Evolutionary conservation across 2,329 filamentous ascomycete species (phyloP), one percentile per base, ranked within the genome.

Genomic region (Daldinia sp.): DNA sequence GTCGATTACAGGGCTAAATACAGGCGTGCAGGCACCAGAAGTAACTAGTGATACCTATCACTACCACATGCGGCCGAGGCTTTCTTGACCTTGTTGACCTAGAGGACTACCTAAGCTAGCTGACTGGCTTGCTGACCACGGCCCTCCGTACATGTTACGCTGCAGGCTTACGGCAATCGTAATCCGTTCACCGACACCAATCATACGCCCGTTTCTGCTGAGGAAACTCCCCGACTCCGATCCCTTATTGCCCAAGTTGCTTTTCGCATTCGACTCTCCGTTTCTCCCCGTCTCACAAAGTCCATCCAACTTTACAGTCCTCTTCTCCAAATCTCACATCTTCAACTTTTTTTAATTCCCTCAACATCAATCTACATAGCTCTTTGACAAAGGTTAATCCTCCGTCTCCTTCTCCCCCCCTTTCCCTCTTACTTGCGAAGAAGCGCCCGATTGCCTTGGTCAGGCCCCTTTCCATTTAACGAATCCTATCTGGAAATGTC

Each of bases 391-490:
- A 39, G 41, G 30, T 23, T 23, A 34, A 50, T 34, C 47, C 30
- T 21, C 19, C 29, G 6, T 15, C 23, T 27, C 37, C 55, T 37
- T 39, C 58, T 55, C 58, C 60, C 63, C 62, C 53, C 67, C 70
- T 55, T 37, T 39, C 35, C 32, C 52, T 51, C 21, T n/a, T 67
- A 67, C 66, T 75, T 76, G 92, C 92, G 86, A 94, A 86, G 92
- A 93, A 93, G 91, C 92, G 89, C 82, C 88, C 86, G 88, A 82
- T 82, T 91, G 92, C 94, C 94, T 97, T 96, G 94, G 94, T 98
- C 94, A 95, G 94, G 94, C 92, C 91, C 89, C 87, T 81, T 82
- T 85, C 77, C 72, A 77, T 74, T 72, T 76, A 74, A 79, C 74
- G 81, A 81, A 81, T 81, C 83, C 79, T 76, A 76, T 76, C 77